A percentile compares a stretch with the other conserved stretches of the same genome.
These are phyloP conservation scores for Penicillium sclerotigenum DNA, from an alignment of 2,329 filamentous ascomycete genomes.

Conservation along the genomic window DNA sequence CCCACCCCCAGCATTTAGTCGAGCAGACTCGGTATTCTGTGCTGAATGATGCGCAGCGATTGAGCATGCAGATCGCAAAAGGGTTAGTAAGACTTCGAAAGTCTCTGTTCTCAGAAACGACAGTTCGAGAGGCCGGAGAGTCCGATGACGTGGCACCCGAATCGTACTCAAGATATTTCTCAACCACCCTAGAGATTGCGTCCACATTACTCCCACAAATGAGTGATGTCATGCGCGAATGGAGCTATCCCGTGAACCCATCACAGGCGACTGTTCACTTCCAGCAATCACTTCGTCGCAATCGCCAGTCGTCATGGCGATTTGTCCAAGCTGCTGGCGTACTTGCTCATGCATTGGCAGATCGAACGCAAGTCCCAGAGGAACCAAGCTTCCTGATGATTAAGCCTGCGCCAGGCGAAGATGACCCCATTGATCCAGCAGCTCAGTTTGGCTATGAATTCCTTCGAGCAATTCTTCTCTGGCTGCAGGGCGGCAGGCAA, in stretches of 20 bases:
- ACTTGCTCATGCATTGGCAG: conserved; percentile 55
- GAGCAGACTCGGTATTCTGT: conserved; percentile 45
- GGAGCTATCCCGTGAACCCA: conserved; percentile 61
- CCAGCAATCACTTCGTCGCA: conserved; percentile 55
- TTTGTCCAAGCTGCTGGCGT: conserved; percentile 63
- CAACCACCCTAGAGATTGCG: conserved; percentile 43
- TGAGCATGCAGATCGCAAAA: conserved; percentile 56
- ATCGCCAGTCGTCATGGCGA: conserved; percentile 55
- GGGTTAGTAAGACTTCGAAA: conserved; percentile 54
- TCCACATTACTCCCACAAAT: conserved; percentile 54
- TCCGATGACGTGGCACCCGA: conserved; percentile 27
- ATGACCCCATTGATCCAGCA: conserved; percentile 37
- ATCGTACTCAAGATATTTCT: conserved; percentile 40
- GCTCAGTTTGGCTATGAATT: conserved; percentile 64
- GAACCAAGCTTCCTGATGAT: conserved; percentile 48
- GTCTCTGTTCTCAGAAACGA: conserved; percentile 51
- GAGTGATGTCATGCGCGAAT: conserved; percentile 53
- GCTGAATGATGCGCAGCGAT: conserved; percentile 52
- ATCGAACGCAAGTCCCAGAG: conserved; percentile 45
- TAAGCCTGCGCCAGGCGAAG: conserved; percentile 46
- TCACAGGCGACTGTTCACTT: conserved; percentile 50
- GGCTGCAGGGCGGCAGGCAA: conserved; percentile 58
- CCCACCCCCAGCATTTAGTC: conserved; percentile 33
- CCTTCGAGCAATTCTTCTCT: conserved; percentile 60
- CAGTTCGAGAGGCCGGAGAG: conserved; percentile 31